Evolutionary conservation across 345 rosid genomes (phyloP), one percentile per base, ranked within the genome.

Genomic region (Citrus australasica): DNA sequence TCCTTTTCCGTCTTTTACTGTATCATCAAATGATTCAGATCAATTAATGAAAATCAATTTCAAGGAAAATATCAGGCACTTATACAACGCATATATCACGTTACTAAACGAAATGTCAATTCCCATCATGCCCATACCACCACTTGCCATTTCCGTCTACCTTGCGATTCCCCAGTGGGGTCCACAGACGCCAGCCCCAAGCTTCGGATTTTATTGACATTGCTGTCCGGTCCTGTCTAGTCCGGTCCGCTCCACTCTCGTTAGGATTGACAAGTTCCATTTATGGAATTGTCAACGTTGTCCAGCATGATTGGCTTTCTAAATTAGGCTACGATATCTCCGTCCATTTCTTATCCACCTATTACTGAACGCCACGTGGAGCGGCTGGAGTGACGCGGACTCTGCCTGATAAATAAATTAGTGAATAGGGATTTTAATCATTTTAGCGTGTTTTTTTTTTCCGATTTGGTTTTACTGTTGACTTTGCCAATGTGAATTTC

Each of bases 151-250:
- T 70, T 37, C 16, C 0, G 21, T 33, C 60, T 55, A 70, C 63
- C 67, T 59, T 5, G 9, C 4, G 14, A 60, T 28, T 24, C 10
- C 19, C 19, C 28, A 21, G 71, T 35, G 70, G 75, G 71, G 10
- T 37, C 73, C 42, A 71, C 69, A 1, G 28, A 28, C 71, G 4
- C 21, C 46, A 24, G 16, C 60, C 81, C 79, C 79, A 59, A 53
- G 78, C 86, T 77, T 79, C 48, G 25, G 81, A 83, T 79, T 73
- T 58, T 17, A 48, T 74, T 7, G 66, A 73, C 67, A 16, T 24
- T 9, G 59, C 17, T 75, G 78, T 61, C 17, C 68, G 75, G 78
- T 61, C 24, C 68, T 59, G 69, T 46, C 32, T 53, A 14, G 16
- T 10, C 48, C 66, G 51, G 4, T 11, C 51, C 16, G 51, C 16